Evolutionary conservation across 2,329 filamentous ascomycete species (phyloP).

Genomic region (Claviceps humidiphila): DNA sequence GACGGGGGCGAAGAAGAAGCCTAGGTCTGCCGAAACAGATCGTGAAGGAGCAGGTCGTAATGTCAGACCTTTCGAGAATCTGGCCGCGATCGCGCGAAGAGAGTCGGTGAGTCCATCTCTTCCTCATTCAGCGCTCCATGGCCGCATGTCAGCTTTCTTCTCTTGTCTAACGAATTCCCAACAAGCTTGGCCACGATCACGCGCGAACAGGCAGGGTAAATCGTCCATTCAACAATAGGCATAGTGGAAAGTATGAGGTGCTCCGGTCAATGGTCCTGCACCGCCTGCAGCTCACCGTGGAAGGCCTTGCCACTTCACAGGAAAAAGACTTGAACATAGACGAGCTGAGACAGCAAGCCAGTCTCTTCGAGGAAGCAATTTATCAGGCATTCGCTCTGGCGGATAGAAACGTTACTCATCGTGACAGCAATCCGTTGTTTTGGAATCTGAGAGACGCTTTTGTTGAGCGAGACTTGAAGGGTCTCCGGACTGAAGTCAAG

Average conservation of each 20-base stretch:
- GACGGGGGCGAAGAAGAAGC: not conserved
- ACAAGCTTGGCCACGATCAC: conserved; percentile 20
- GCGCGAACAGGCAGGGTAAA: conserved; percentile 21
- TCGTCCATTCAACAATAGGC: conserved; percentile 12
- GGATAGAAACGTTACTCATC: conserved; percentile 21
- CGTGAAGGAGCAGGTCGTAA: not conserved
- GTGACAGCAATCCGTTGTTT: conserved; percentile 39
- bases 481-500: conserved; percentile 44
- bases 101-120: conserved; percentile 13
- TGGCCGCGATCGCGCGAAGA: conserved; percentile 8
- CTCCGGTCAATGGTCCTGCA: conserved; percentile 22
- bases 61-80: conserved; percentile 4
- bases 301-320: conserved; percentile 12
- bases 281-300: conserved; percentile 24
- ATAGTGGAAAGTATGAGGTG: conserved; percentile 16
- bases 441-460: conserved; percentile 48
- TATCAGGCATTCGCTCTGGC: conserved; percentile 33
- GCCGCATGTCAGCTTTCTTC: no score
- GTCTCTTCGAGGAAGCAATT: conserved; percentile 32
- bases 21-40: not conserved
- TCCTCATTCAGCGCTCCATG: no score
- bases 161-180: not conserved
- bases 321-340: conserved; percentile 19
- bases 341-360: conserved; percentile 31
- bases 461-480: conserved; percentile 34